Conservation (phyloP, 2,329 filamentous ascomycete genomes). For the Alternaria alternata region DNA sequence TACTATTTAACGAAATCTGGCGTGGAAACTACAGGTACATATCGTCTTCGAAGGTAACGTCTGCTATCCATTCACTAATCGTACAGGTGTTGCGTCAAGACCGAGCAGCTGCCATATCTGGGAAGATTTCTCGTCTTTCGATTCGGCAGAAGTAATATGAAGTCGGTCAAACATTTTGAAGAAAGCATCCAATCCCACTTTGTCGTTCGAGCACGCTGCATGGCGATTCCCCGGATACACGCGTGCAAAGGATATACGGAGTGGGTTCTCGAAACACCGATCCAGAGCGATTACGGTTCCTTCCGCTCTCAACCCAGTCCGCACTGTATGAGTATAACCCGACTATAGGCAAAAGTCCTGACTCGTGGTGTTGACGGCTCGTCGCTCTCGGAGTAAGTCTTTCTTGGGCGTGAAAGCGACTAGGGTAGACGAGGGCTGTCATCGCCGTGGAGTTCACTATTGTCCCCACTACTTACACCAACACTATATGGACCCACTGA, state of each 20-base stretch:
- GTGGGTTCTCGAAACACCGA: not conserved
- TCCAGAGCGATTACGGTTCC: not conserved
- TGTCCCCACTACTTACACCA: not conserved
- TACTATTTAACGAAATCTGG: not conserved
- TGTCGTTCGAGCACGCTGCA: slow-evolving; percentile 2
- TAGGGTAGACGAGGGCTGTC: not conserved
- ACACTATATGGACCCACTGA: not conserved
- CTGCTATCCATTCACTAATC: not conserved
- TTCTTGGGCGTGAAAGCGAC: not conserved
- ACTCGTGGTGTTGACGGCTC: not conserved
- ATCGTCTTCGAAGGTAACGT: not conserved
- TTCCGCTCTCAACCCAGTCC: not conserved
- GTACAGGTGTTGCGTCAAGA: not conserved
- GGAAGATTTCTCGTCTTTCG: not conserved
- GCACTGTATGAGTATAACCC: not conserved
- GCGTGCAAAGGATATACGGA: not conserved
- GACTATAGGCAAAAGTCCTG: not conserved
- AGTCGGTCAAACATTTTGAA: not conserved
- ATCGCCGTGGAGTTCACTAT: not conserved
- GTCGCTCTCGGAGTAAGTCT: not conserved
- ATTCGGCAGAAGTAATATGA: not conserved
- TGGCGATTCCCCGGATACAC: not conserved
- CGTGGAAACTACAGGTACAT: not conserved
- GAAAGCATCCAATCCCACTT: slow-evolving; percentile 1
- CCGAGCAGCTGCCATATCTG: not conserved